phyloP scores from a whole-genome alignment of 805 yeast genomes.

The Barnettozyma californica region DNA sequence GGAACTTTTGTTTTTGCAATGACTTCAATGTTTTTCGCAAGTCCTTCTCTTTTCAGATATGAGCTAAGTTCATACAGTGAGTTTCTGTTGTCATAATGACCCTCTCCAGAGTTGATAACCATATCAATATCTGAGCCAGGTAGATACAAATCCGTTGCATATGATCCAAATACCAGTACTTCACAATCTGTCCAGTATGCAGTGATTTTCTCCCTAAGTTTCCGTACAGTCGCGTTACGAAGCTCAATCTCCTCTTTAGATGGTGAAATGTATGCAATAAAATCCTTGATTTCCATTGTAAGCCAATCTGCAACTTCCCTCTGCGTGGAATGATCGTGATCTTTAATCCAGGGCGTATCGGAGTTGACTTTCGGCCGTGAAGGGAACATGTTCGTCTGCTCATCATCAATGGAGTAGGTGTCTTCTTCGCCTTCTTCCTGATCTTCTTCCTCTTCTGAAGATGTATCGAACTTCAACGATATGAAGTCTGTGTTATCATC shows the following conservation, averaged over 20 bases:
- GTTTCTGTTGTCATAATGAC: slow-evolving; percentile 56
- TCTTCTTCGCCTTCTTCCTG: slow-evolving; percentile 21
- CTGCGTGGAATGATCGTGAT: slow-evolving; percentile 72
- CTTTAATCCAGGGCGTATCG: slow-evolving; percentile 67
- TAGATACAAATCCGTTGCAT: slow-evolving; percentile 85
- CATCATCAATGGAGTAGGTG: slow-evolving; percentile 25
- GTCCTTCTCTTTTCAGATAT: slow-evolving; percentile 49
- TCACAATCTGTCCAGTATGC: slow-evolving; percentile 74
- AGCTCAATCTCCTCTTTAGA: slow-evolving; percentile 62
- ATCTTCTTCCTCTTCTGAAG: slow-evolving; percentile 23
- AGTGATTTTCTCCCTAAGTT: slow-evolving; percentile 47
- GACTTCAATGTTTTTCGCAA: slow-evolving; percentile 75
- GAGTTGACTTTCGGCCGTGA: slow-evolving; percentile 16
- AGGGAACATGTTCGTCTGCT: slow-evolving; percentile 14
- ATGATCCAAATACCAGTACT: slow-evolving; percentile 86
- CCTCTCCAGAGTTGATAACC: slow-evolving; percentile 65
- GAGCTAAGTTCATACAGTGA: slow-evolving; percentile 69
- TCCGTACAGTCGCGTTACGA: slow-evolving; percentile 60
- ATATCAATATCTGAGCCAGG: slow-evolving; percentile 97
- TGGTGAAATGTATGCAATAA: slow-evolving; percentile 82
- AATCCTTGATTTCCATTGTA: slow-evolving; percentile 78
- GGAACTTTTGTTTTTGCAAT: slow-evolving; percentile 92
- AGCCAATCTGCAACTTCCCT: slow-evolving; percentile 83
- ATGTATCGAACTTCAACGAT: slow-evolving; percentile 32
- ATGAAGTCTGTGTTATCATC: slow-evolving; percentile 38